Base-by-base conservation (phyloP, 164 flowering plant genomes). In the Dillenia turbinata region DNA sequence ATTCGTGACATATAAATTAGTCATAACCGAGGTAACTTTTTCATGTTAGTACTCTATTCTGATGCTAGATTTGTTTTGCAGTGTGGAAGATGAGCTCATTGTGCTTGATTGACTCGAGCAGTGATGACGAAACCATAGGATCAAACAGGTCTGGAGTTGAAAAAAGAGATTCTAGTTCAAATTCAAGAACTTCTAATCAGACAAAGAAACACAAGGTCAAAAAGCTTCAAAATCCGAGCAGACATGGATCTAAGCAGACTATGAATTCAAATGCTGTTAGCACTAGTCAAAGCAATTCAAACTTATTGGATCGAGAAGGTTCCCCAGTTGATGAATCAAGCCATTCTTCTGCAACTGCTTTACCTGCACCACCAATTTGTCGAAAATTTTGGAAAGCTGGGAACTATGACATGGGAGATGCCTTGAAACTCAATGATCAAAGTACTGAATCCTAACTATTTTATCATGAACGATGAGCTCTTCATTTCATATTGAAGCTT, bases 341-440 rank as follows among this genome's bases (percentile, higher is more conserved):
- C 61, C 68, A 67, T 47, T 62, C 82, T 60, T 81, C 86, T 24
- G 16, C 81, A 44, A 75, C 89, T 11, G 50, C 82, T 49, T 52
- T 74, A 33, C 75, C 72, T 65, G 73, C 90, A 11, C 85, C 88
- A 4, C 93, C 96, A 8, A 19, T 87, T 61, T 81, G 85, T 70
- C 84, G 97, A 19, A 93, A 87, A 59, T 94, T 94, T 59, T 94
- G 97, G 97, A 91, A 85, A 78, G 93, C 98, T 70, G 98, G 98
- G 59, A 72, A 70, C 65, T 89, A 89, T 48, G 68, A 79, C 10
- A 83, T 74, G 50, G 77, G 59, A 44, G 71, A 62, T 62, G 67
- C 66, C 60, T 62, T 80, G 16, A 76, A 75, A 64, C 48, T 68
- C 53, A 47, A 64, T 8, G 43, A 64, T 52, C 80, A 77, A 78